phyloP scores from a whole-genome alignment of 345 rosid species.

The Hevea brasiliensis region DNA sequence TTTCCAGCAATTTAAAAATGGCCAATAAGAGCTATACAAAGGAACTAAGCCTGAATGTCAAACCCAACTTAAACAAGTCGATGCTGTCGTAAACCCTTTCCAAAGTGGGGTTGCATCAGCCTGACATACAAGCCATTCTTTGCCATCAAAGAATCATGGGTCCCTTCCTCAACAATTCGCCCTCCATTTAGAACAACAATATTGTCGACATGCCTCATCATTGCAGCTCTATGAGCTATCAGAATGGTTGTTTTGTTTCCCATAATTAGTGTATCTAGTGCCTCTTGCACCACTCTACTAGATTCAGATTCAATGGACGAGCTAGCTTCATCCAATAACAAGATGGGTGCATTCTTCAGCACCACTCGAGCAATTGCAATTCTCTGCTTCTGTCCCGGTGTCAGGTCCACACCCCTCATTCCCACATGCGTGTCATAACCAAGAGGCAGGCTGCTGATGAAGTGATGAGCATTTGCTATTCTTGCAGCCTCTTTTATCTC shows the following conservation, averaged over 20 bases:
- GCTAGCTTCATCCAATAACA: conserved; percentile 93
- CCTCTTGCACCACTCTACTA: conserved; percentile 94
- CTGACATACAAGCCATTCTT: conserved; percentile 92
- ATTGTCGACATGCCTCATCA: conserved; percentile 98
- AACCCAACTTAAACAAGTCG: conserved; percentile 54
- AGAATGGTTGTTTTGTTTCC: conserved; percentile 95
- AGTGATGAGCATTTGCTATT: conserved; percentile 99
- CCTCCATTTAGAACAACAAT: conserved; percentile 99
- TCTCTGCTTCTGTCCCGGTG: conserved; percentile 99
- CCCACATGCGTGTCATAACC: conserved; percentile 98
- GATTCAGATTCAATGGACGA: conserved; percentile 96
- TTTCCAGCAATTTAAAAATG: conserved; percentile 25
- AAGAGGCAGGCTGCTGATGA: conserved; percentile 94
- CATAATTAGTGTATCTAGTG: conserved; percentile 91
- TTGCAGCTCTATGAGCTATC: conserved; percentile 92
- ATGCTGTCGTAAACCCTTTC: conserved; percentile 94
- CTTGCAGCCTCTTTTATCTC: conserved; percentile 99
- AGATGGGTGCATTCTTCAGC: conserved; percentile 92
- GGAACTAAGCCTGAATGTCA: conserved; percentile 24
- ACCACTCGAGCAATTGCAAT: conserved; percentile 92
- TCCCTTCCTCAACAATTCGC: conserved; percentile 91
- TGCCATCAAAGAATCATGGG: conserved; percentile 76
- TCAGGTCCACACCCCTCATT: conserved; percentile 97
- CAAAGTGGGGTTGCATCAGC: conserved; percentile 96
- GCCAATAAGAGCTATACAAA: conserved; percentile 28